Evolutionary conservation across 2,329 filamentous ascomycete species (phyloP), one percentile per base, ranked within the genome.

Genomic region (Hawksworthiomyces lignivorus): DNA sequence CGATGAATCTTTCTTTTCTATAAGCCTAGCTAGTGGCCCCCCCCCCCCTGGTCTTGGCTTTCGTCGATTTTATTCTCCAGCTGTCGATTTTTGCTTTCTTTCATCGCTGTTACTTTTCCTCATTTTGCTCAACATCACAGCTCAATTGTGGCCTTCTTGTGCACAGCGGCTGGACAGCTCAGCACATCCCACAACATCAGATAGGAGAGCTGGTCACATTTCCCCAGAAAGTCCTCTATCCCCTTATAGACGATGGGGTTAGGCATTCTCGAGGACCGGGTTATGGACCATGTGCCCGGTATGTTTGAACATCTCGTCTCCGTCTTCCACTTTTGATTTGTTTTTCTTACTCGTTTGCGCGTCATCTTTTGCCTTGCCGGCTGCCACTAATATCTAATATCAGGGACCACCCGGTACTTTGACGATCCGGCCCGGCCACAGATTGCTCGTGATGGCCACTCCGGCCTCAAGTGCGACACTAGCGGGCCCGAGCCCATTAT

Each of bases 281-380:
- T 70, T 54, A 70, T 79, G 51, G 73, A 77, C 54, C 74, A 85
- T 60, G 85, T 90, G 47, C 87, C 87, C 46, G 86, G 85, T 88
- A 67, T 57, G 69, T 46, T 21, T 15, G 17, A 14, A 8, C 10
- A 6, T 28, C 11, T 33, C 18, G 12, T 27, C 6, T 9, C 4
- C 18, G 31, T 21, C 19, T 9, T 15, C 18, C 30, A 14, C 12
- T n/a, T n/a, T n/a, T n/a, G n/a, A 12, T 26, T 26, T 26, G 24
- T 4, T 26, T 26, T 20, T 34, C 29, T 12, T 32, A 8, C 29
- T 11, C 29, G 6, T 32, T 17, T 17, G 4, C n/a, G 7, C n/a
- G n/a, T 15, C 7, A 7, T 18, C 19, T 12, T 17, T 9, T 21
- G 20, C 5, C 19, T 19, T 18, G 17, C 19, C 7, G 5, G 18